Evolutionary conservation across 1,139 yeast genomes (phyloP).

Genomic region (Wickerhamiella infanticola): DNA sequence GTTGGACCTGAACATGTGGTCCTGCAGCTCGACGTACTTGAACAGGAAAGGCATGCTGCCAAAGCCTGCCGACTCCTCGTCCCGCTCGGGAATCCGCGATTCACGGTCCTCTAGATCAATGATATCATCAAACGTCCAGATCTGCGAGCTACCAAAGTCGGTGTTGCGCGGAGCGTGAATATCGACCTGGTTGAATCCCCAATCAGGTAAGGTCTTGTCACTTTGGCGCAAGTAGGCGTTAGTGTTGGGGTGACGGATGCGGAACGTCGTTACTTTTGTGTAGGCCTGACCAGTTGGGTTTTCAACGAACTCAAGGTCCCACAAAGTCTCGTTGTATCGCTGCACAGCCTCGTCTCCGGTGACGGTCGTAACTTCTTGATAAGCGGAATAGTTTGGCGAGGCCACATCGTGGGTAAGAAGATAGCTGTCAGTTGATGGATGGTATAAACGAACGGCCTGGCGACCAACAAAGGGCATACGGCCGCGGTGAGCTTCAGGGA

Average conservation of each 20-base stretch:
- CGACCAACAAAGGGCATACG: slow-evolving; percentile 41
- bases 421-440: slow-evolving; percentile 63
- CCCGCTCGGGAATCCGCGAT: slow-evolving; percentile 26
- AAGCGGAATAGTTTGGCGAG: slow-evolving; percentile 79
- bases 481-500: slow-evolving; percentile 25
- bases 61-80: slow-evolving; percentile 7
- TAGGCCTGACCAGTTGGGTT: slow-evolving; percentile 41
- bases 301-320: slow-evolving; percentile 46
- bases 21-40: slow-evolving; percentile 84
- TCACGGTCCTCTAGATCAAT: slow-evolving; percentile 40
- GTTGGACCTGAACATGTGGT: slow-evolving; percentile 81
- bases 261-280: slow-evolving; percentile 54
- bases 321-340: slow-evolving; percentile 59
- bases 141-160: slow-evolving; percentile 51
- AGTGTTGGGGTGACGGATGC: slow-evolving; percentile 68
- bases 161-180: slow-evolving; percentile 70
- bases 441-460: slow-evolving; percentile 65
- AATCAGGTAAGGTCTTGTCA: slow-evolving; percentile 70
- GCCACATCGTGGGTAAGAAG: slow-evolving; percentile 92
- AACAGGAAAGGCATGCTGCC: slow-evolving; percentile 34
- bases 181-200: slow-evolving; percentile 89
- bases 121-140: slow-evolving; percentile 69
- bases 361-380: slow-evolving; percentile 79
- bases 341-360: slow-evolving; percentile 39
- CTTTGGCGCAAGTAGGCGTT: slow-evolving; percentile 91